Evolutionary conservation across 495 filamentous ascomycete species (phyloP).

Genomic region (Penicillium arizonense): DNA sequence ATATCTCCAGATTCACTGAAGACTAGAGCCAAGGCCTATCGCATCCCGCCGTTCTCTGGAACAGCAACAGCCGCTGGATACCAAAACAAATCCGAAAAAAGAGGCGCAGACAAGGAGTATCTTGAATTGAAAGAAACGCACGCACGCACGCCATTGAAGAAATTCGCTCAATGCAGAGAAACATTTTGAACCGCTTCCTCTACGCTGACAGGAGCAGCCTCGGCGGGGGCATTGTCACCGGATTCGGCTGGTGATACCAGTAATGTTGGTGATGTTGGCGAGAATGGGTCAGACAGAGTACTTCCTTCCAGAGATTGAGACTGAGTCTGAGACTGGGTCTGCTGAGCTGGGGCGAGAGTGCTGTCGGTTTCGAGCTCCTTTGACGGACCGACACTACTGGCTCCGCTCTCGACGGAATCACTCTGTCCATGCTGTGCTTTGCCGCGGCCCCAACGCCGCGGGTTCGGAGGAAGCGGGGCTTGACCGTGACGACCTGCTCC

Average conservation of each 20-base stretch:
- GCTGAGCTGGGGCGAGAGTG: background rate
- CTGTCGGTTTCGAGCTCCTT: slow-evolving; percentile 16
- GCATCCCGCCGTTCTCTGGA: background rate
- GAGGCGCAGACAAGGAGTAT: slow-evolving; percentile 1
- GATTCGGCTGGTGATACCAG: slow-evolving; percentile 11
- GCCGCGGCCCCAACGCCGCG: slow-evolving; percentile 38
- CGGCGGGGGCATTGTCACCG: background rate
- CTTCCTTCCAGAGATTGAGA: background rate
- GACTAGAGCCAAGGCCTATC: background rate
- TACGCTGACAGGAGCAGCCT: slow-evolving; percentile 25
- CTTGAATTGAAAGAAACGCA: background rate
- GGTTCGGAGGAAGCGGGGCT: slow-evolving; percentile 38
- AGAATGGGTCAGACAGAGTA: slow-evolving; percentile 19
- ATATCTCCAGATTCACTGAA: background rate
- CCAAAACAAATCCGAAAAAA: background rate
- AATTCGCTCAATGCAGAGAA: slow-evolving; percentile 21
- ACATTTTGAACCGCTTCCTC: slow-evolving; percentile 44
- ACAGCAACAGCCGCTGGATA: background rate
- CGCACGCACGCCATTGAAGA: background rate
- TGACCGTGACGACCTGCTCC: slow-evolving; percentile 25
- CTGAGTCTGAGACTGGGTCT: background rate
- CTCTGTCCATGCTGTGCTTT: slow-evolving; percentile 24
- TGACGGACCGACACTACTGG: slow-evolving; percentile 14
- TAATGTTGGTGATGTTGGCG: slow-evolving; percentile 24
- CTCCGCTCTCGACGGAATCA: slow-evolving; percentile 23